These are phyloP conservation scores for Penicillium crystallinum DNA, from an alignment of 495 filamentous ascomycete species.

Conservation along the genomic window DNA sequence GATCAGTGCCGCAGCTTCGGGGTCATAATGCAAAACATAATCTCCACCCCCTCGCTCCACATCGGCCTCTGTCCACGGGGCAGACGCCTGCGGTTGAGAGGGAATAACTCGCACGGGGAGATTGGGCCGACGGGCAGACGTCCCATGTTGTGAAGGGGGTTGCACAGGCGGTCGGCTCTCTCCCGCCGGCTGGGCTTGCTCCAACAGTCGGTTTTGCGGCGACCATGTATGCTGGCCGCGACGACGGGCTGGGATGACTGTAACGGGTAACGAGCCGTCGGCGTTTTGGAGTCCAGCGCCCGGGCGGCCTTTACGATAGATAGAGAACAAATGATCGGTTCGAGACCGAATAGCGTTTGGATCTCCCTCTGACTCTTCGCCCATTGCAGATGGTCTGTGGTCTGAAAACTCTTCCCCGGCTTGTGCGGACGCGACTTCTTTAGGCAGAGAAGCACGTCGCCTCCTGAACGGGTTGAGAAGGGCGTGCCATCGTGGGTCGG, in stretches of 20 bases:
- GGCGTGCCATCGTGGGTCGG: conserved; percentile 43
- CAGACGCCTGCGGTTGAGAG: conserved; percentile 32
- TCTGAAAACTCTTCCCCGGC: conserved; percentile 32
- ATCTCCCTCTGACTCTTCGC: conserved; percentile 19
- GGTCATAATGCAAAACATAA: conserved; percentile 40
- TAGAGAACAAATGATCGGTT: conserved; percentile 29
- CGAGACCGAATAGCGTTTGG: conserved; percentile 12
- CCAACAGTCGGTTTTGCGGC: conserved; percentile 25
- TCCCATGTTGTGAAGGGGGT: background rate
- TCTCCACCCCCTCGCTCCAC: conserved; percentile 25
- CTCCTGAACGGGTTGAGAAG: conserved; percentile 51
- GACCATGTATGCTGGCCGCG: conserved; percentile 45
- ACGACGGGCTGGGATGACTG: conserved; percentile 63
- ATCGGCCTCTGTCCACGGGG: conserved; percentile 37
- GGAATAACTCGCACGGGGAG: conserved; percentile 38
- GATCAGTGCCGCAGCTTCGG: conserved; percentile 42
- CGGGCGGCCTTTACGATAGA: conserved; percentile 21
- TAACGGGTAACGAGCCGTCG: conserved; percentile 50
- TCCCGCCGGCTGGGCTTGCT: conserved; percentile 1
- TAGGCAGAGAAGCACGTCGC: conserved; percentile 47
- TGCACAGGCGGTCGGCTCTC: background rate
- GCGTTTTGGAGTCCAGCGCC: conserved; percentile 23
- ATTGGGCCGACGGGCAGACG: conserved; percentile 6
- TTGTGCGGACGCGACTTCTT: conserved; percentile 49
- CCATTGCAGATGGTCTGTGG: conserved; percentile 13